Percentiles rank a stretch among this genome's conserved stretches.
Conservation (phyloP, 352 stramenopile genomes). For the Phytopythium sindhum region DNA sequence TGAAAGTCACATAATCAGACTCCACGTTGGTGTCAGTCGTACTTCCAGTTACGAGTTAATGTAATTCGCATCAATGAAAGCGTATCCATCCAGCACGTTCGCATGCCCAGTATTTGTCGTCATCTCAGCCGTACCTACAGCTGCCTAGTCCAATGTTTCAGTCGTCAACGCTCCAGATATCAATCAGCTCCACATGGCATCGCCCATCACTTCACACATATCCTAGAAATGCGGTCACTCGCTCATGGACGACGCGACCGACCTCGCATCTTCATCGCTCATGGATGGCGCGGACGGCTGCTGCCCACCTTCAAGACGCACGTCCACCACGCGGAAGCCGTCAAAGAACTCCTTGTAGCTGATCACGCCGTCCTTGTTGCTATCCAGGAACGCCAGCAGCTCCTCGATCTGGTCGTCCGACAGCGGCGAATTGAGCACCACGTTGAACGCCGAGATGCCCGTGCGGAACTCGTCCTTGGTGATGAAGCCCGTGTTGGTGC, state of each 20-base stretch:
- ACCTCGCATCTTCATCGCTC: neutral
- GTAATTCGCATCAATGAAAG: too few species aligned
- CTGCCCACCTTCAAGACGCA: constrained; percentile 45
- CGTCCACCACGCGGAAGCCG: constrained; percentile 86
- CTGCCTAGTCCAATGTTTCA: neutral
- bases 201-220: neutral
- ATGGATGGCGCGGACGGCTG: constrained; percentile 2
- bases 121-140: neutral
- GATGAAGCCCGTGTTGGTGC: constrained; percentile 77
- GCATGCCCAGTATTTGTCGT: too few species aligned
- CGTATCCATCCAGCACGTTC: neutral
- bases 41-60: too few species aligned
- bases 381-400: constrained; percentile 85
- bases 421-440: constrained; percentile 87
- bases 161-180: neutral
- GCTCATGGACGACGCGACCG: neutral
- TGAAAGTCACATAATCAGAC: too few species aligned
- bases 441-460: constrained; percentile 85
- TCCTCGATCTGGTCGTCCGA: constrained; percentile 91
- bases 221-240: constrained; percentile 14
- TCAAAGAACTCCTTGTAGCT: constrained; percentile 95
- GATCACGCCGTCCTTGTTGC: constrained; percentile 88
- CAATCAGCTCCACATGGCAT: neutral
- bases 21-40: too few species aligned
- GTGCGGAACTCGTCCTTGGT: constrained; percentile 83